These are phyloP conservation scores for Pistacia atlantica DNA, from an alignment of 345 rosid genomes.

Conservation along the genomic window DNA sequence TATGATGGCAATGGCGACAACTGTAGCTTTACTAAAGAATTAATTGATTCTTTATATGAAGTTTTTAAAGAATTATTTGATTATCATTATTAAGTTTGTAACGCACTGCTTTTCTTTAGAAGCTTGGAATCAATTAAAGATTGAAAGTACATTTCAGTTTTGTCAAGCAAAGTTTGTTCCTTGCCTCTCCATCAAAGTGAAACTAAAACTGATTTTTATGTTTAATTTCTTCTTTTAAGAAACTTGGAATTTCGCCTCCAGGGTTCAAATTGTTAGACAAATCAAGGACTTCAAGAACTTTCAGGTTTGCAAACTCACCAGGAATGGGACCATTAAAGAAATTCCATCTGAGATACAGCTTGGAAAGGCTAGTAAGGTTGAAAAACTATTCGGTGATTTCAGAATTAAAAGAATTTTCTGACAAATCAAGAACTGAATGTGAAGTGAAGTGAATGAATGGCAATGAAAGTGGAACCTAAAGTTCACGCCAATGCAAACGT, in stretches of 20 bases:
- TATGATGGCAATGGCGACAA: too few species aligned
- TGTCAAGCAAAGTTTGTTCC: too few species aligned
- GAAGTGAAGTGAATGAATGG: constrained; percentile 42
- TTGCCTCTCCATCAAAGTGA: too few species aligned
- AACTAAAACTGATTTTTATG: too few species aligned
- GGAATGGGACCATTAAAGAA: constrained; percentile 44
- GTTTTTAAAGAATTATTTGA: too few species aligned
- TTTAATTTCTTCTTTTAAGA: not conserved
- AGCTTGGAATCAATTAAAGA: too few species aligned
- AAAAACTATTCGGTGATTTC: constrained; percentile 47
- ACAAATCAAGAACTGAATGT: constrained; percentile 55
- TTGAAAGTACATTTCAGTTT: too few species aligned
- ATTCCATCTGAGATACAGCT: constrained; percentile 40
- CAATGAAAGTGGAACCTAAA: constrained; percentile 39
- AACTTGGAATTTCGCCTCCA: constrained; percentile 39
- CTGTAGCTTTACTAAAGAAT: too few species aligned
- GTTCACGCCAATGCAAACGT: constrained; percentile 31
- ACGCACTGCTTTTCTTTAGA: too few species aligned
- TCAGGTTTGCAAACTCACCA: constrained; percentile 35
- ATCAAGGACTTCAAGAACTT: constrained; percentile 34
- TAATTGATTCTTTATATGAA: too few species aligned
- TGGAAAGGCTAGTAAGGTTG: constrained; percentile 49
- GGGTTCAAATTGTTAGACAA: constrained; percentile 43
- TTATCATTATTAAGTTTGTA: too few species aligned
- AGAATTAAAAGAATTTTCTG: constrained; percentile 49